Evolutionary conservation across 345 rosid species (phyloP).

Genomic region (Brassica rapa): DNA sequence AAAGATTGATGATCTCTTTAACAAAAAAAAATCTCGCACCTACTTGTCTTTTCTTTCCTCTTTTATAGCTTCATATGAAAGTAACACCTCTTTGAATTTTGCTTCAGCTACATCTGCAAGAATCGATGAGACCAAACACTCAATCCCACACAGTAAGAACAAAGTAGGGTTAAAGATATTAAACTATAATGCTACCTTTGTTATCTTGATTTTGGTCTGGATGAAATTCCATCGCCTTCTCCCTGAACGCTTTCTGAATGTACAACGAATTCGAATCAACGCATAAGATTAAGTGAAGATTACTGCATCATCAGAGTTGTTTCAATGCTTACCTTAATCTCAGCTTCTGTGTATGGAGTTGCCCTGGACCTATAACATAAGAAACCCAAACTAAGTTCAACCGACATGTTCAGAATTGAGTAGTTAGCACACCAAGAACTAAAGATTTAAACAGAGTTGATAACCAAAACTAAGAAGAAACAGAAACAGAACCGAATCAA

Average conservation of each 20-base stretch:
- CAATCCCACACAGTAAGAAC: background rate
- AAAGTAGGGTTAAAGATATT: background rate
- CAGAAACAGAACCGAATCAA: constrained; percentile 8
- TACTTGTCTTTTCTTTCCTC: constrained; percentile 59
- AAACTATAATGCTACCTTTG: constrained; percentile 56
- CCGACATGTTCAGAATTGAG: background rate
- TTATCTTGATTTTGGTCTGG: constrained; percentile 94
- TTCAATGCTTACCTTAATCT: constrained; percentile 74
- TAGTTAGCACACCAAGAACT: background rate
- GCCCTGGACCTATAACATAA: constrained; percentile 56
- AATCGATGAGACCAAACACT: background rate
- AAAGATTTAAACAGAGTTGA: background rate
- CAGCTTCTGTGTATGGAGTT: constrained; percentile 83
- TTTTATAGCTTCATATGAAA: constrained; percentile 87
- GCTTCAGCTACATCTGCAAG: constrained; percentile 82
- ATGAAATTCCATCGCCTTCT: constrained; percentile 85
- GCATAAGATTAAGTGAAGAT: background rate
- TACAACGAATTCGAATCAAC: constrained; percentile 13
- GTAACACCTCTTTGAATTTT: constrained; percentile 89
- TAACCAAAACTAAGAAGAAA: constrained; percentile 1
- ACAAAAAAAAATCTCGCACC: constrained; percentile 20
- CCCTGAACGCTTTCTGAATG: constrained; percentile 85
- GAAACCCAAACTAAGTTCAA: background rate
- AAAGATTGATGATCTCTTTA: background rate
- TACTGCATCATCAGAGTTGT: background rate